Conservation (phyloP, 1,284 basidiomycete species). For the Trametes sp. region DNA sequence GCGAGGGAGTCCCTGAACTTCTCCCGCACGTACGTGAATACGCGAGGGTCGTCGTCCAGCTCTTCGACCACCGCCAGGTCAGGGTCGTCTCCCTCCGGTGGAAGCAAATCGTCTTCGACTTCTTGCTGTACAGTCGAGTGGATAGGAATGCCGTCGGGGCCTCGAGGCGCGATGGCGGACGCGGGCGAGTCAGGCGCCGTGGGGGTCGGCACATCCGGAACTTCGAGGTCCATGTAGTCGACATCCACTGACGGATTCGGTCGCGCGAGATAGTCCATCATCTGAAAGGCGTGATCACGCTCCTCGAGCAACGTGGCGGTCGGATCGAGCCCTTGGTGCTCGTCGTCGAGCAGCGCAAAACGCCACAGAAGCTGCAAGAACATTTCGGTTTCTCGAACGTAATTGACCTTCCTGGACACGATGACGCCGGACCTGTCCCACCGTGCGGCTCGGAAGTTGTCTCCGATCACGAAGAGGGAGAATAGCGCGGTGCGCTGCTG, state of each 20-base stretch:
- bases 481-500: conserved; percentile 4
- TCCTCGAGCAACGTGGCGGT: not conserved
- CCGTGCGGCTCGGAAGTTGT: conserved; percentile 17
- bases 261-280: conserved; percentile 11
- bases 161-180: not conserved
- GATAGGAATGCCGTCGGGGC: not conserved
- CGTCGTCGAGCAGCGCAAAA: conserved; percentile 11
- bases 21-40: conserved; percentile 16
- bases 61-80: not conserved
- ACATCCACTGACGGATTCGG: not conserved
- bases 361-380: conserved; percentile 26
- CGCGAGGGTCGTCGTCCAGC: not conserved
- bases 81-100: not conserved
- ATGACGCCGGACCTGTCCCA: conserved; percentile 31
- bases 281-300: conserved; percentile 1
- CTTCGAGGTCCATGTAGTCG: not conserved
- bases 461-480: conserved; percentile 3
- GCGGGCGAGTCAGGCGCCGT: too few species aligned
- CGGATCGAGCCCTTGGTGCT: conserved; percentile 22
- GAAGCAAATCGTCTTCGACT: not conserved
- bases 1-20: conserved; percentile 11
- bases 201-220: not conserved
- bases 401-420: conserved; percentile 22
- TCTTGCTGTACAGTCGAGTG: not conserved
- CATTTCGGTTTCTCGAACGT: conserved; percentile 11